These are phyloP conservation scores for Lophium mytilinum DNA, from an alignment of 495 filamentous ascomycete genomes.

Conservation along the genomic window DNA sequence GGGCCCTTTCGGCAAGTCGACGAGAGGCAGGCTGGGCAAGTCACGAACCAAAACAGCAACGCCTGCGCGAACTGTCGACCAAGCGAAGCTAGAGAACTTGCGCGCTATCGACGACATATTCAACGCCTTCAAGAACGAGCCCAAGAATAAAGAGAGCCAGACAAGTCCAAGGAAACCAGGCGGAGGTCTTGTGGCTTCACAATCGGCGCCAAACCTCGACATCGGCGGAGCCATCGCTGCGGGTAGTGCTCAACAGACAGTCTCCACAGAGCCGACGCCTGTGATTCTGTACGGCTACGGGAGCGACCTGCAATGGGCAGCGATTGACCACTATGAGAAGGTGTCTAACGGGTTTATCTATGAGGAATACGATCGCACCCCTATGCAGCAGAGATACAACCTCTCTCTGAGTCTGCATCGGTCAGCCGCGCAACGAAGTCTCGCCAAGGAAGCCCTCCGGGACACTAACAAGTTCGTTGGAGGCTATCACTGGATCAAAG, in stretches of 20 bases:
- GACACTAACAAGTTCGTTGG: slow-evolving; percentile 69
- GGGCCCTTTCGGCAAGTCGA: slow-evolving; percentile 54
- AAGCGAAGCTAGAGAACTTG: slow-evolving; percentile 41
- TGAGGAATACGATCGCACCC: slow-evolving; percentile 78
- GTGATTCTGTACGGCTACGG: slow-evolving; percentile 79
- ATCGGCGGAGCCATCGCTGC: slow-evolving; percentile 27
- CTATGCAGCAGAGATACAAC: slow-evolving; percentile 57
- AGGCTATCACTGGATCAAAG: slow-evolving; percentile 84
- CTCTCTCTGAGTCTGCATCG: slow-evolving; percentile 41
- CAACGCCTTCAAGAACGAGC: slow-evolving; percentile 3
- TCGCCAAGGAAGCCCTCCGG: slow-evolving; percentile 61
- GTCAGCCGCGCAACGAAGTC: slow-evolving; percentile 42
- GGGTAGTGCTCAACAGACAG: slow-evolving; percentile 11
- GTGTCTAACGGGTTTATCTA: slow-evolving; percentile 66
- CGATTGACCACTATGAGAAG: slow-evolving; percentile 75
- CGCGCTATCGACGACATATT: slow-evolving; percentile 28
- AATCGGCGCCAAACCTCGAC: slow-evolving; percentile 14
- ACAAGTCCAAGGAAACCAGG: slow-evolving; percentile 22
- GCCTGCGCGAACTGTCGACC: slow-evolving; percentile 48
- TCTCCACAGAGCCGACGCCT: slow-evolving; percentile 59
- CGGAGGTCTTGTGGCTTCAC: slow-evolving; percentile 22
- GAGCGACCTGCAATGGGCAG: slow-evolving; percentile 66
- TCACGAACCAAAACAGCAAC: slow-evolving; percentile 53
- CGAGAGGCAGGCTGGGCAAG: slow-evolving; percentile 36
- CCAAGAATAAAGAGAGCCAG: slow-evolving; percentile 13